Evolutionary conservation across 805 yeast genomes (phyloP).

Genomic region (Myxozyma melibiosi): DNA sequence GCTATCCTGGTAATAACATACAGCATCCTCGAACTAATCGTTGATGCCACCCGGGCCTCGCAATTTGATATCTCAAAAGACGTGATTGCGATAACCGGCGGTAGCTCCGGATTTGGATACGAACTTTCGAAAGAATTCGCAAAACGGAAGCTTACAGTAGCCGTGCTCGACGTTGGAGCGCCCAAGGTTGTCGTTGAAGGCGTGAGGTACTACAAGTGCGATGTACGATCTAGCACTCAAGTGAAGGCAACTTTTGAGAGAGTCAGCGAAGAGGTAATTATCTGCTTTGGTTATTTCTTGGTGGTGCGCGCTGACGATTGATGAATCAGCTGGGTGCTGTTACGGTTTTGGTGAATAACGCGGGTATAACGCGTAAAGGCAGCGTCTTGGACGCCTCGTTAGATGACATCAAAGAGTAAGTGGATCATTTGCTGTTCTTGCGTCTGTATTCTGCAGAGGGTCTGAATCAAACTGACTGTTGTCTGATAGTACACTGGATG

Average conservation of each 20-base stretch:
- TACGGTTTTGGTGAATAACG: slow-evolving; percentile 78
- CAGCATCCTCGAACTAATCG: slow-evolving; percentile 7
- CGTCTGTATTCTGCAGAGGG: neutral
- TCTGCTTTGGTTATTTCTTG: neutral
- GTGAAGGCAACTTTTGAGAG: slow-evolving; percentile 47
- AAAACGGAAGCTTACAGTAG: slow-evolving; percentile 51
- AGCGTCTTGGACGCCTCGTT: slow-evolving; percentile 56
- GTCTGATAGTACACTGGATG: slow-evolving; percentile 51
- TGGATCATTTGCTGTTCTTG: too few relatives aligned
- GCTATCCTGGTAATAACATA: slow-evolving; percentile 15
- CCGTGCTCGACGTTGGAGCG: slow-evolving; percentile 61
- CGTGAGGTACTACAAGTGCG: slow-evolving; percentile 65
- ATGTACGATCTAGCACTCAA: slow-evolving; percentile 58
- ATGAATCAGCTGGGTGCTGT: slow-evolving; percentile 58
- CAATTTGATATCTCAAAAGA: slow-evolving; percentile 46
- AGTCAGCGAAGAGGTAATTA: slow-evolving; percentile 44
- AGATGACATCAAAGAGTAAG: slow-evolving; percentile 57
- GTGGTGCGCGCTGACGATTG: neutral
- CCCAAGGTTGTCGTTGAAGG: slow-evolving; percentile 42
- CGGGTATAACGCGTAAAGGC: slow-evolving; percentile 66
- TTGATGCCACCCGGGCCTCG: neutral
- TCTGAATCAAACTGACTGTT: neutral
- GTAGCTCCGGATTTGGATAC: slow-evolving; percentile 74
- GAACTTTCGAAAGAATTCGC: slow-evolving; percentile 57
- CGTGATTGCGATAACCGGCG: slow-evolving; percentile 80